Base-by-base conservation (phyloP, 2,329 filamentous ascomycete species). In the Penicillium occitanis region DNA sequence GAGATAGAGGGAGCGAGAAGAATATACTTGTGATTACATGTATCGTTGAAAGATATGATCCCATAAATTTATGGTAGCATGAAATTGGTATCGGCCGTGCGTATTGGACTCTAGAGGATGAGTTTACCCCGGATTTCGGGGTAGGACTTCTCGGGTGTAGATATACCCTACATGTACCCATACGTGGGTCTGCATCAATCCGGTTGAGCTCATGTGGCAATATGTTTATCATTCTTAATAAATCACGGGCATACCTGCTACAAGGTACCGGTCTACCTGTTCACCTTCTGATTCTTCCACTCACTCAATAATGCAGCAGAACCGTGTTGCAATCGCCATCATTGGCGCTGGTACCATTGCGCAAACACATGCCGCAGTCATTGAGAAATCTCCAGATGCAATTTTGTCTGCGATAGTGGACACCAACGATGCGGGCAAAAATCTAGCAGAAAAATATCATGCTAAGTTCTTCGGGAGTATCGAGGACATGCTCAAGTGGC, bases 261-360 rank as follows among this genome's bases (percentile, higher is more conserved):
- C 6, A 44, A 44, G 40, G 42, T n/a, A 44, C 42, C 42, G 19
- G 7, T 14, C 42, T 44, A 44, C 42, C 42, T 44, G n/a, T 19
- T 44, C 42, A 7, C 35, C 42, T 53, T 30, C 10, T 53, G 22
- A 30, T 53, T 53, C 28, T 53, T 13, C 19, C 50, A 14, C 22
- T 53, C 22, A 25, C 22, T 53, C 50, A 53, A 53, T 17, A 25
- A 53, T 53, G 50, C 13, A 53, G 28, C 50, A 53, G 3, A n/a
- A 53, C 28, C 50, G 50, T 14, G 50, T 53, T 25, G 28, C 50
- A 25, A 30, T 53, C 50, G 50, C 19, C 10, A 30, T 53, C 50
- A 53, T 53, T 30, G 50, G 50, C 17, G 50, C 50, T 53, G 50
- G 50, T n/a, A 53, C 50, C 28, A 53, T 53, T 53, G 50, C 17